Percentiles rank a stretch among this genome's conserved stretches.
Evolutionary conservation across 768 basidiomycete species (phyloP).

Genomic region (Xerocomus brunneocitrinus): DNA sequence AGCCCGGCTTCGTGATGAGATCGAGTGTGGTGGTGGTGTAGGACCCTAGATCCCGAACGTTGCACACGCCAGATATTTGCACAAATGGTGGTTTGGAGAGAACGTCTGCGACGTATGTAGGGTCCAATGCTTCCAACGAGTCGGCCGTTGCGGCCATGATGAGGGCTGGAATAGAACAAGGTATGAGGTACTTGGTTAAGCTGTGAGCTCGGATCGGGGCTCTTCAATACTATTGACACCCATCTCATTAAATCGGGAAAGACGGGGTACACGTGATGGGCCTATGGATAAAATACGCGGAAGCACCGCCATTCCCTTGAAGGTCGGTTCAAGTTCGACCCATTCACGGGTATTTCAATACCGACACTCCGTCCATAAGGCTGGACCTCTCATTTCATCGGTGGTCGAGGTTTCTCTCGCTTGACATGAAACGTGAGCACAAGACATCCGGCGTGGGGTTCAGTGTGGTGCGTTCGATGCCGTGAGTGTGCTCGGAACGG

Average conservation of each 20-base stretch:
- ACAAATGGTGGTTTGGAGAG: conserved; percentile 72
- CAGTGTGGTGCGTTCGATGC: conserved; percentile 46
- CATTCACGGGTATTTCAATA: no score
- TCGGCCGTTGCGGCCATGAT: conserved; percentile 19
- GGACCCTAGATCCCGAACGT: conserved; percentile 68
- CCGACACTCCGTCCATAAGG: no score
- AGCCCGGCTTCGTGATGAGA: conserved; percentile 51
- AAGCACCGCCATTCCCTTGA: no score
- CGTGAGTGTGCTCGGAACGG: not conserved
- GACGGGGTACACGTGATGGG: no score
- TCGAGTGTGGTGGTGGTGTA: conserved; percentile 49
- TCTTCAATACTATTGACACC: no score
- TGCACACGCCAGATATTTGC: conserved; percentile 65
- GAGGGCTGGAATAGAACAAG: not conserved
- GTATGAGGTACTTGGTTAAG: not conserved
- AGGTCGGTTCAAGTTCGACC: no score
- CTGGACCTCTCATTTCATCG: no score
- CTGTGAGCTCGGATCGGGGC: not conserved
- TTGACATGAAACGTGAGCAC: no score
- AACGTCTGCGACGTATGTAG: conserved; percentile 54
- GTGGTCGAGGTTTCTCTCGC: no score
- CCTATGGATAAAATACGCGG: no score
- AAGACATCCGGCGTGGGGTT: conserved; percentile 65
- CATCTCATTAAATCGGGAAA: no score
- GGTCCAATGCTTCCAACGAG: conserved; percentile 61